phyloP scores from a whole-genome alignment of 192 early-diverging fungal genomes.

The Backusella macrospora region DNA sequence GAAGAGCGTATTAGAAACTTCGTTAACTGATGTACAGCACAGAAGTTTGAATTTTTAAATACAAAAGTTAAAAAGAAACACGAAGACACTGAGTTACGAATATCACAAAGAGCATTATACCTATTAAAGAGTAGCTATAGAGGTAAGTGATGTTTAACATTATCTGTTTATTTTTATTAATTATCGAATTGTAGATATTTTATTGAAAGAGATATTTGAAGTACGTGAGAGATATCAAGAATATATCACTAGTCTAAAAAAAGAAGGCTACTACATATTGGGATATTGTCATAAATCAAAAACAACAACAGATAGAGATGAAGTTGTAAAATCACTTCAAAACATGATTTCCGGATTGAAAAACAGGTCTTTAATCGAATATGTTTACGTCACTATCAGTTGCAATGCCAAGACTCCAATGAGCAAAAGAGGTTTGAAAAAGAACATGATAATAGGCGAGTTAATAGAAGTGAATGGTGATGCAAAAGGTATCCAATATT shows the following conservation, averaged over 20 bases:
- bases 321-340: constrained; percentile 14
- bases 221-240: constrained; percentile 17
- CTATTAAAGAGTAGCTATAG: constrained; percentile 9
- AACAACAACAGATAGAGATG: not conserved
- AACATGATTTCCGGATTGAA: not conserved
- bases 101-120: constrained; percentile 11
- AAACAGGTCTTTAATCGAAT: constrained; percentile 12
- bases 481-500: constrained; percentile 18
- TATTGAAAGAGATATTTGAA: not conserved
- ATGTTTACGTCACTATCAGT: constrained; percentile 12
- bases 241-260: constrained; percentile 7
- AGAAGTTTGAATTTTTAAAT: constrained; percentile 9
- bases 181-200: constrained; percentile 2
- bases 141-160: constrained; percentile 13
- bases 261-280: constrained; percentile 19
- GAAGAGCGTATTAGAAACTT: not conserved
- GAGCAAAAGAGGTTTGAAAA: constrained; percentile 18
- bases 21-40: constrained; percentile 14
- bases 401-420: constrained; percentile 1
- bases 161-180: constrained; percentile 16
- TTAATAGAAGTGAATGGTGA: constrained; percentile 13
- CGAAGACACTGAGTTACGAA: not conserved
- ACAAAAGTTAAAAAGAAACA: constrained; percentile 10
- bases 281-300: constrained; percentile 2
- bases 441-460: constrained; percentile 11